These are phyloP conservation scores for Aspergillus chevalieri DNA, from an alignment of 2,329 filamentous ascomycete species.

Conservation along the genomic window DNA sequence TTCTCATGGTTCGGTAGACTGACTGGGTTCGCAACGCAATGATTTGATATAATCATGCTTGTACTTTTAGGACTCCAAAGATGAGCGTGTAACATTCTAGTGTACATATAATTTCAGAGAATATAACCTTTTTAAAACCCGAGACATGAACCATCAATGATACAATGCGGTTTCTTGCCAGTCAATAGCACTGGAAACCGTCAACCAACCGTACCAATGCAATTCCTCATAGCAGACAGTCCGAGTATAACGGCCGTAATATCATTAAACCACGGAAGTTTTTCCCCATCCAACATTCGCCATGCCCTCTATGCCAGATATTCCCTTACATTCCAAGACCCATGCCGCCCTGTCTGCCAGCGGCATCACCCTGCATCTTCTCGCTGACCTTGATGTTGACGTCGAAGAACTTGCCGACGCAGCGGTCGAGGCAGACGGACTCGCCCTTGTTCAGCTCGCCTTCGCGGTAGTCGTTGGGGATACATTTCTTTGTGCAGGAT, in stretches of 20 bases:
- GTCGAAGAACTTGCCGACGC: constrained; percentile 96
- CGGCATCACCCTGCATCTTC: constrained; percentile 86
- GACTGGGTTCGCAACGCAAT: constrained; percentile 17
- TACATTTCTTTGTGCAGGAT: constrained; percentile 89
- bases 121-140: background rate
- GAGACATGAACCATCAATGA: background rate
- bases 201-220: background rate
- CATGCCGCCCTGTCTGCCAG: constrained; percentile 55
- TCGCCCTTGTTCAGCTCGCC: constrained; percentile 98
- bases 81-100: constrained; percentile 5
- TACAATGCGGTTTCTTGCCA: background rate
- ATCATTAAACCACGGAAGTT: background rate
- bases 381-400: constrained; percentile 97
- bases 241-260: background rate
- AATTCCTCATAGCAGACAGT: background rate
- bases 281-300: background rate
- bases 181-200: background rate
- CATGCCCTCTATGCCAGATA: too few species aligned
- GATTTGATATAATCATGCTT: constrained; percentile 9
- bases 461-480: constrained; percentile 89
- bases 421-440: constrained; percentile 95
- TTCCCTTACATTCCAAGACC: constrained; percentile 45
- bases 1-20: constrained; percentile 48
- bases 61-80: constrained; percentile 3
- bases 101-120: constrained; percentile 16